Conservation (phyloP, 768 basidiomycete genomes). For the Tricholoma sp. region DNA sequence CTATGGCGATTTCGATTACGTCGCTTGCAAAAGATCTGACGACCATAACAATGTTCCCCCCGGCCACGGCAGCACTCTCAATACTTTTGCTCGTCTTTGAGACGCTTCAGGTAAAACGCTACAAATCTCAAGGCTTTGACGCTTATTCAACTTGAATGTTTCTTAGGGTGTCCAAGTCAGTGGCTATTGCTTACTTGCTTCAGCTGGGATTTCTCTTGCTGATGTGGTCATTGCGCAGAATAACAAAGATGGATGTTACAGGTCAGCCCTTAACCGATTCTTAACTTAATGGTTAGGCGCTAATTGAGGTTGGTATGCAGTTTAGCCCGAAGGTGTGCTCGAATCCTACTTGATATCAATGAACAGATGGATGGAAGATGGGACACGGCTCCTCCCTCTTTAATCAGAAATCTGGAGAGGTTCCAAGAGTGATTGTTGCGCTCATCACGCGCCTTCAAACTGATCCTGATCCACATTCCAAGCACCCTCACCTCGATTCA, state of each 20-base stretch:
- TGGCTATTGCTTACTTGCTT: background rate
- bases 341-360: constrained; percentile 37
- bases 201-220: background rate
- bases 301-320: constrained; percentile 4
- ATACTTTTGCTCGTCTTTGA: constrained; percentile 39
- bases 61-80: constrained; percentile 34
- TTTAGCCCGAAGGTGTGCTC: constrained; percentile 33
- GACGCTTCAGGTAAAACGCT: constrained; percentile 35
- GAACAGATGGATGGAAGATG: constrained; percentile 28
- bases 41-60: constrained; percentile 31
- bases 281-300: constrained; percentile 7
- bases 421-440: constrained; percentile 32
- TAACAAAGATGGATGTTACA: constrained; percentile 35
- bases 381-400: constrained; percentile 35
- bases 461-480: background rate
- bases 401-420: constrained; percentile 34
- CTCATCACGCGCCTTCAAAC: background rate
- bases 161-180: constrained; percentile 19
- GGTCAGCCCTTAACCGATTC: constrained; percentile 11
- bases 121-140: background rate
- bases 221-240: constrained; percentile 19
- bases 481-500: constrained; percentile 36
- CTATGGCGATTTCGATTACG: constrained; percentile 12
- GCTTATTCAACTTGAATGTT: background rate
- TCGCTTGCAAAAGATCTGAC: constrained; percentile 19